Evolutionary conservation across 345 rosid genomes (phyloP).

Genomic region (Gossypium rotundifolium): DNA sequence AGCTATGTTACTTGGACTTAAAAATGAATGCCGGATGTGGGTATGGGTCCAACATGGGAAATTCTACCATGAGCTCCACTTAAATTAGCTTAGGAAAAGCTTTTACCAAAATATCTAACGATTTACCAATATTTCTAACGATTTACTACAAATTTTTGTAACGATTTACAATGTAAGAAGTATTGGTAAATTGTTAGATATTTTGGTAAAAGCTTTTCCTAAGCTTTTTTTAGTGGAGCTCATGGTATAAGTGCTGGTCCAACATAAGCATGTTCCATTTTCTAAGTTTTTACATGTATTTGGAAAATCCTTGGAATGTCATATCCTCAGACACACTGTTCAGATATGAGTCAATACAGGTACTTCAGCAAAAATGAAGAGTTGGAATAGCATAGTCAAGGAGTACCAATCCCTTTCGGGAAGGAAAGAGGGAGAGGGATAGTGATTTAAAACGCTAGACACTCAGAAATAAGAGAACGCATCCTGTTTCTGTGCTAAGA

Average conservation of each 20-base stretch:
- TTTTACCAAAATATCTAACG: too few species aligned
- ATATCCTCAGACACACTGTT: neutral
- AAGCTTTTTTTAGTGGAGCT: too few species aligned
- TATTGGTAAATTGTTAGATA: too few species aligned
- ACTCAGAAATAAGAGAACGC: neutral
- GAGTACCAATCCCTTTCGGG: neutral
- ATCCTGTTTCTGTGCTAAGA: neutral
- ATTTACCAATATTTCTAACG: too few species aligned
- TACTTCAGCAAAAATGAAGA: neutral
- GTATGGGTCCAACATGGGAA: neutral
- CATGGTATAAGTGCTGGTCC: neutral
- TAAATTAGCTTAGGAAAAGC: too few species aligned
- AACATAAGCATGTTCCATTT: neutral
- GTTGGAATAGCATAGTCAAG: neutral
- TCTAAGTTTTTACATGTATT: neutral
- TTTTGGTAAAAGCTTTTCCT: too few species aligned
- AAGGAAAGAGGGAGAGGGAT: neutral
- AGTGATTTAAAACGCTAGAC: neutral
- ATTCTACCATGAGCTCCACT: too few species aligned
- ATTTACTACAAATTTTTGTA: too few species aligned
- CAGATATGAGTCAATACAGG: neutral
- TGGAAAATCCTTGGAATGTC: neutral
- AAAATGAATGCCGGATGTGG: neutral
- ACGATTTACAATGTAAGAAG: too few species aligned
- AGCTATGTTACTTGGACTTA: neutral